Percentiles rank a stretch among this genome's conserved stretches.
phyloP scores from a whole-genome alignment of 192 early-diverging fungal species.

The Pecoramyces ruminantium region DNA sequence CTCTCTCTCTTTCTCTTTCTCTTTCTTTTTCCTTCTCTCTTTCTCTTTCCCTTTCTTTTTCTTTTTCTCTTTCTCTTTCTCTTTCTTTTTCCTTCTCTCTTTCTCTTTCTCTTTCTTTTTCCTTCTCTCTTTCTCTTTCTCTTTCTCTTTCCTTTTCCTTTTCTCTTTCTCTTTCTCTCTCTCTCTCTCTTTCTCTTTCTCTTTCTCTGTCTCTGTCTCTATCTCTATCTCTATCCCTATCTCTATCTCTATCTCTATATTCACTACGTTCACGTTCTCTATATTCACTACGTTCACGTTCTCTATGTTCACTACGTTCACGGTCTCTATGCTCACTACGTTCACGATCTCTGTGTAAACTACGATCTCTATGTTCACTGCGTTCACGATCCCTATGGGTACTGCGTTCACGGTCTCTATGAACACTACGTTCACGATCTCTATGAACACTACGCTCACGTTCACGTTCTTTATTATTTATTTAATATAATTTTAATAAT shows the following conservation, averaged over 20 bases:
- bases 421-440: neutral
- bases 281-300: neutral
- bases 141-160: conserved; percentile 3
- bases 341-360: neutral
- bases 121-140: conserved; percentile 4
- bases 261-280: neutral
- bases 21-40: neutral
- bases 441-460: neutral
- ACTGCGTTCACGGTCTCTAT: neutral
- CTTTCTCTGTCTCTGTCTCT: neutral
- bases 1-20: conserved; percentile 3
- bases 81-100: neutral
- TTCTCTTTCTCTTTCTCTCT: neutral
- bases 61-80: no score
- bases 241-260: neutral
- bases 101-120: neutral
- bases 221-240: neutral
- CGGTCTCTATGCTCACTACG: neutral
- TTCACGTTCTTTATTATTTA: neutral
- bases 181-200: neutral
- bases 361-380: neutral
- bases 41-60: neutral
- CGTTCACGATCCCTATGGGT: neutral
- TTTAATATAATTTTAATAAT: no score
- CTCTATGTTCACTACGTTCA: neutral